phyloP scores from a whole-genome alignment of 2,329 filamentous ascomycete species.

The Teratosphaeria gauchensis region DNA sequence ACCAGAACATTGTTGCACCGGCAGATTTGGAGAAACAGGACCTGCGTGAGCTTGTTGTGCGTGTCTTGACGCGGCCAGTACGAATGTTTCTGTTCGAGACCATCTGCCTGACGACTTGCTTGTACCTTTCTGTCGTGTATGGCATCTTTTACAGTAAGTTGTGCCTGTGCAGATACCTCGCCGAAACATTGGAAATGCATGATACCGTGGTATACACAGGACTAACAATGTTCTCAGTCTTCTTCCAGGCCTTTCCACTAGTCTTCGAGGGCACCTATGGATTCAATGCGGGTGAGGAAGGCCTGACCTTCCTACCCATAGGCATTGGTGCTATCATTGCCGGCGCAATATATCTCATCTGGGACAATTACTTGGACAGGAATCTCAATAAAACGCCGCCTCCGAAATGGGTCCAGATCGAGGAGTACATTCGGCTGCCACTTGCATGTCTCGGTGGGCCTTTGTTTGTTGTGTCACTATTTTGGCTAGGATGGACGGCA shows the following conservation, averaged over 20 bases:
- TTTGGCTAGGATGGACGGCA: slow-evolving; percentile 37
- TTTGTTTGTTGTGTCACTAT: slow-evolving; percentile 34
- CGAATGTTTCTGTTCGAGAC: slow-evolving; percentile 64
- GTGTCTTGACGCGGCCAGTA: slow-evolving; percentile 62
- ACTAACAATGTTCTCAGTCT: slow-evolving; percentile 34
- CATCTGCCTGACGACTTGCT: slow-evolving; percentile 62
- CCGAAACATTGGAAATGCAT: no score
- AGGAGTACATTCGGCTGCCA: slow-evolving; percentile 61
- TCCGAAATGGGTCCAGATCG: slow-evolving; percentile 49
- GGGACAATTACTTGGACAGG: slow-evolving; percentile 50
- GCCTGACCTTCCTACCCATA: slow-evolving; percentile 60
- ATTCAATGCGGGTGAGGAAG: slow-evolving; percentile 54
- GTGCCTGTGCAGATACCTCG: not conserved
- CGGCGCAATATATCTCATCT: slow-evolving; percentile 53
- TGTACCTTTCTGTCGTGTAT: slow-evolving; percentile 57
- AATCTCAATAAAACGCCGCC: slow-evolving; percentile 34
- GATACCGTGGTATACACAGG: not conserved
- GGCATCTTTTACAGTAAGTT: slow-evolving; percentile 49
- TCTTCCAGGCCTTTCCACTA: slow-evolving; percentile 61
- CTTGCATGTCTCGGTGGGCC: slow-evolving; percentile 63
- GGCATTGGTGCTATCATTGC: slow-evolving; percentile 52
- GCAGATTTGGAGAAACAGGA: slow-evolving; percentile 50
- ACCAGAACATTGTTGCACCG: slow-evolving; percentile 45
- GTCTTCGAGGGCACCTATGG: slow-evolving; percentile 57
- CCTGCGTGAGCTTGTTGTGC: slow-evolving; percentile 51